Evolutionary conservation across 2,329 filamentous ascomycete species (phyloP), one percentile per base, ranked within the genome.

Genomic region (Monilinia fructicola): DNA sequence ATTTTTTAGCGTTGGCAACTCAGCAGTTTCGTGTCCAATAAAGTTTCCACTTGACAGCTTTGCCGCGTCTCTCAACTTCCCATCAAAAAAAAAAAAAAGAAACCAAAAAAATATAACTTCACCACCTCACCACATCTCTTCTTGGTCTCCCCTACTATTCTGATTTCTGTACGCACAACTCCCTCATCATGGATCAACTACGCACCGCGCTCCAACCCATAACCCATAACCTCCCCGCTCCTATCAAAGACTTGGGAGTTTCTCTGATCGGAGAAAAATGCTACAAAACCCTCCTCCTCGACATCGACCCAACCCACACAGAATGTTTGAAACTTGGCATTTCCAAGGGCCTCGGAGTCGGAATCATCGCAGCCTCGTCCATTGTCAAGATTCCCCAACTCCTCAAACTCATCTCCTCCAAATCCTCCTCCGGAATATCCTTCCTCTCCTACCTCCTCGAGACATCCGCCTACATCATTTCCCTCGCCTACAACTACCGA

Each of bases 381-480:
- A 87, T 98, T 74, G 93, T 99, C 82, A 99, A 99, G 82, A 88
- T 99, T 35, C 95, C 95, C 0, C 95, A 99, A 82, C 94, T 99
- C 77, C 79, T 97, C 78, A 99, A 99, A 83, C 88, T 99, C 62
- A 80, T 95, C 75, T 84, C 84, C 75, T 93, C 92, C 58, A 86
- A 88, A 74, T 97, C 92, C 60, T 88, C 93, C 38, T 86, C 87
- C 54, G 95, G 95, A 73, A 85, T 99, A 69, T 92, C 88, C 59
- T 96, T 98, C 80, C 85, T 96, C 54, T 90, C 91, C 42, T 98
- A 97, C 81, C 84, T 95, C 44, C 91, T 99, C 77, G 95, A 99
- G 82, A 97, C 93, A 11, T 84, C 86, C 66, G 87, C 90, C 67
- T 94, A 96, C 80, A 84, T 97, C 74, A 96, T 97, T 79, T 90